Conservation (phyloP, 306 rosid genomes). For the Aeschynomene evenia region DNA sequence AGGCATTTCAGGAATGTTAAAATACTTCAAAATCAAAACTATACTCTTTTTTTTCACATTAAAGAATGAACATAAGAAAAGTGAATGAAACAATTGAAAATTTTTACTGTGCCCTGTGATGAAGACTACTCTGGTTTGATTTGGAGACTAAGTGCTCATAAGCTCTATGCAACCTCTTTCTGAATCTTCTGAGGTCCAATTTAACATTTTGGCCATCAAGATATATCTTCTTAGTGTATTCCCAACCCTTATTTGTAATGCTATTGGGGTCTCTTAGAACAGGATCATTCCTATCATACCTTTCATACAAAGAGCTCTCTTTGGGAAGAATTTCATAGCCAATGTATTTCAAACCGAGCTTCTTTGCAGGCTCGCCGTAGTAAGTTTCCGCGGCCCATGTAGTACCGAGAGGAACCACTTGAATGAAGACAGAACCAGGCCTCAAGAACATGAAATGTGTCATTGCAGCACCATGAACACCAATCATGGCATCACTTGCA, state of each 20-base stretch:
- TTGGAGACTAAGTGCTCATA: constrained; percentile 46
- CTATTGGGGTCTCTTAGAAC: constrained; percentile 66
- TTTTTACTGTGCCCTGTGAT: constrained; percentile 33
- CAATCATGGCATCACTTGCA: constrained; percentile 81
- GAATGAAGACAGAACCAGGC: constrained; percentile 72
- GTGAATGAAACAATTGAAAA: background rate
- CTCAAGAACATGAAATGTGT: constrained; percentile 83
- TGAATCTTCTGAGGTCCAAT: constrained; percentile 62
- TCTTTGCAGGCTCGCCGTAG: constrained; percentile 83
- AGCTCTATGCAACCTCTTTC: constrained; percentile 63
- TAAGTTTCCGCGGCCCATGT: constrained; percentile 88
- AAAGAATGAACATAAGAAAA: constrained; percentile 20
- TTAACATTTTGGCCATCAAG: constrained; percentile 83
- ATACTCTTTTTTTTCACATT: background rate
- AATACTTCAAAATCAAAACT: background rate
- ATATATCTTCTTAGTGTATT: constrained; percentile 83
- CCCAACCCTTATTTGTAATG: constrained; percentile 74
- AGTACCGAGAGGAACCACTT: constrained; percentile 83
- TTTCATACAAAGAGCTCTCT: constrained; percentile 71
- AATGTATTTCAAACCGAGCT: constrained; percentile 79
- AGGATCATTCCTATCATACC: constrained; percentile 54
- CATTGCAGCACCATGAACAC: constrained; percentile 99
- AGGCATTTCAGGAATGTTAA: background rate
- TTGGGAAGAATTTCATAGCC: constrained; percentile 65
- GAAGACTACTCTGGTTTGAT: constrained; percentile 26